Base-by-base conservation (phyloP, 2,329 filamentous ascomycete species). In the Colletotrichum truncatum region DNA sequence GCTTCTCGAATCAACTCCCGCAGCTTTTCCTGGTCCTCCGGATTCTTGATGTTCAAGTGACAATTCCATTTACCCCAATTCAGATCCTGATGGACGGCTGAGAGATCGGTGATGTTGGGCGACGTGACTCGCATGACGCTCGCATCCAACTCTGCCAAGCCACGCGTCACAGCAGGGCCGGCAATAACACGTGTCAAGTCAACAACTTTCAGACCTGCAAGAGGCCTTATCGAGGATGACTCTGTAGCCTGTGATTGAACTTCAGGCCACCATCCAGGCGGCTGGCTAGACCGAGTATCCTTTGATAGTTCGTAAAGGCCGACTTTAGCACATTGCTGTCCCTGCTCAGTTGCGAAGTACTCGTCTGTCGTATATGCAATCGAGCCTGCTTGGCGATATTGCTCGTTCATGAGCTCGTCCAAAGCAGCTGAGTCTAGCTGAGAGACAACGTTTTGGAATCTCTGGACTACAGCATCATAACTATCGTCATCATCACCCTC, bases 61-160 rank as follows among this genome's bases (percentile, higher is more conserved):
- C 74, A 66, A 32, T 80, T 82, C 77, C 82, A 81, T 67, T 86
- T 86, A 1, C 84, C 84, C 74, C 78, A 81, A 65, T 80, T 84
- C 3, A 85, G 71, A 63, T 86, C 83, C 3, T 74, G 73, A 48
- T 82, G 80, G 12, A 84, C 51, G 0, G 51, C 49, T 0, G 76
- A 76, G 53, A 82, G 69, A 57, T 84, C 82, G 0, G 78, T 73
- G 4, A 83, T 55, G 11, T 78, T 70, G 2, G 75, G 71, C 1
- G 74, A 73, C 0, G 80, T 81, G 14, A 84, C 72, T 4, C 80
- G 71, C 77, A 84, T 77, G 1, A 85, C 80, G 36, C 76, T 79
- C 0, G 83, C 83, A 1, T 83, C 83, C 10, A 81, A 69, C 55
- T 82, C 81, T 0, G 81, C 82, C 0, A 84, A 74, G 0, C 73